phyloP scores from a whole-genome alignment of 164 flowering plant genomes.

The Santalum album region DNA sequence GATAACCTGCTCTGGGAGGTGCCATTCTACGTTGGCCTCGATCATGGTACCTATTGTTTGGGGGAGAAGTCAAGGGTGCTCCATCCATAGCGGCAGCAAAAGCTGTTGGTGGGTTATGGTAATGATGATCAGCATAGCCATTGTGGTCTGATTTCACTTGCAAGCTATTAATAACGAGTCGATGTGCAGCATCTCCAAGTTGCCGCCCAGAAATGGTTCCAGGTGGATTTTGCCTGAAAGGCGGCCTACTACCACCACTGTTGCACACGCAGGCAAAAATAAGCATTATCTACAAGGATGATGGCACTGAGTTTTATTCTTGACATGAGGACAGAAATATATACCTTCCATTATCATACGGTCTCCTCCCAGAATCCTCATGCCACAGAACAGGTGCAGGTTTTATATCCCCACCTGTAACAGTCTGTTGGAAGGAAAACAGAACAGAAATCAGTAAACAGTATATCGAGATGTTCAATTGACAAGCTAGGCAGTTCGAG shows the following conservation, averaged over 20 bases:
- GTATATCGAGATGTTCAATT: not conserved
- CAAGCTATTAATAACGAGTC: slow-evolving; percentile 72
- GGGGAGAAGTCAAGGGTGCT: slow-evolving; percentile 13
- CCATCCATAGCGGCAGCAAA: slow-evolving; percentile 17
- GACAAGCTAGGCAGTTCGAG: not conserved
- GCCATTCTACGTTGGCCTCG: slow-evolving; percentile 15
- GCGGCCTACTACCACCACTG: not conserved
- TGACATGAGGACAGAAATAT: too few species aligned
- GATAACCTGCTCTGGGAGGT: slow-evolving; percentile 12
- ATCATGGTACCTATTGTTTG: slow-evolving; percentile 14
- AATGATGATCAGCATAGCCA: slow-evolving; percentile 20
- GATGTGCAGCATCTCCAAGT: slow-evolving; percentile 84
- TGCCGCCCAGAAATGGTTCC: slow-evolving; percentile 60
- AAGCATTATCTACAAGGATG: too few species aligned
- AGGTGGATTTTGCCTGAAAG: slow-evolving; percentile 41
- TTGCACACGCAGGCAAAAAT: not conserved
- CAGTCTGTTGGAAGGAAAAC: slow-evolving; percentile 38
- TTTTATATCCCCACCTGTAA: slow-evolving; percentile 57
- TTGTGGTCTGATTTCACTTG: slow-evolving; percentile 30
- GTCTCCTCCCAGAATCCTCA: slow-evolving; percentile 73
- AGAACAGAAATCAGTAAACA: not conserved
- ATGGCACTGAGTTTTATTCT: slow-evolving; percentile 14
- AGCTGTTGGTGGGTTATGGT: slow-evolving; percentile 19
- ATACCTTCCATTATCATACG: slow-evolving; percentile 32
- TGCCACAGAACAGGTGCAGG: slow-evolving; percentile 89